Base-by-base conservation (phyloP, 148 eudicot genomes). In the Limonium bicolor region DNA sequence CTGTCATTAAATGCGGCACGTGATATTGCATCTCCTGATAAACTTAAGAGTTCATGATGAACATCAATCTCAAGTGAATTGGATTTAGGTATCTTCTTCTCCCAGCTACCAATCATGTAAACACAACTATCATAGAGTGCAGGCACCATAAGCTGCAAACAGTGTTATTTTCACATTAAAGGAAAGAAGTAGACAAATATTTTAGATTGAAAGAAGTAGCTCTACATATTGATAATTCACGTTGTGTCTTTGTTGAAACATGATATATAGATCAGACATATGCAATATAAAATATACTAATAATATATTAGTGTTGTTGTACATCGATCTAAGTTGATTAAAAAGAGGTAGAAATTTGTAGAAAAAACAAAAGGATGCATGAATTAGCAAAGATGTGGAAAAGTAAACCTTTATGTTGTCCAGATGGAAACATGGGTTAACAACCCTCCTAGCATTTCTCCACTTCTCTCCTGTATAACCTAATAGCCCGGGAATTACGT, bases 1-100 rank as follows among this genome's bases (percentile, higher is more conserved):
- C 48, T 60, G 29, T 66, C 61, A 16, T 66, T 63, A 26, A 67
- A 67, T n/a, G 71, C 62, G 3, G 71, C 49, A 7, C 71, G 55
- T 7, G 71, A 67, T 19, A 67, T 67, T 5, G 55, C 61, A 55
- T 69, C 74, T 3, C 65, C 58, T 7, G 65, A 44, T 18, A 69
- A 3, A 21, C 41, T 55, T 20, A 51, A 46, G 18, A 71, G 56
- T 31, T 62, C n/a, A 46, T 64, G 69, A 54, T 53, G 50, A 21
- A 71, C 65, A 57, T 71, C 72, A 18, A 71, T 13, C 46, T 71
- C 77, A 28, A 44, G 42, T 1, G 50, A 46, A 23, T 51, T 54
- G 4, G 64, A 36, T 1, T 33, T n/a, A 0, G 59, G 36, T 13
- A 54, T 27, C 44, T 61, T 45, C 20, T 62, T 27, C 19, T 62